Conservation (phyloP, 768 basidiomycete genomes). For the Fomitopsis serialis region DNA sequence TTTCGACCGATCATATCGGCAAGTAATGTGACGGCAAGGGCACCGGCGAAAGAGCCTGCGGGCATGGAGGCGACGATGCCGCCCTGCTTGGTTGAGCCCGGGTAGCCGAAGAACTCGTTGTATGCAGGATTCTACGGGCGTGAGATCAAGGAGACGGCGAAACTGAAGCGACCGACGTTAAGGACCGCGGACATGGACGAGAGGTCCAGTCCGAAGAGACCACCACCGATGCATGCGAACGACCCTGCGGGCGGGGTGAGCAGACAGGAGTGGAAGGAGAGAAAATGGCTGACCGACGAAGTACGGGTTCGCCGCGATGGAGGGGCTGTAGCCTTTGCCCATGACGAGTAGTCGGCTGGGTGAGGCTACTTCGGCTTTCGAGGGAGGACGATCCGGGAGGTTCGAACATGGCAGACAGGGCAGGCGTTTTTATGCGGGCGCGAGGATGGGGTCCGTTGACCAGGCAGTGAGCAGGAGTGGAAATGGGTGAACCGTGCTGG, state of each 20-base stretch:
- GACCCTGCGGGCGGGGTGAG: constrained; percentile 30
- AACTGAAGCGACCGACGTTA: constrained; percentile 30
- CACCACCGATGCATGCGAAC: constrained; percentile 79
- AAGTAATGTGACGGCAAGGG: constrained; percentile 55
- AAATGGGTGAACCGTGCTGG: too few species aligned
- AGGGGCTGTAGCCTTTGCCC: constrained; percentile 34
- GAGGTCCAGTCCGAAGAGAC: constrained; percentile 77
- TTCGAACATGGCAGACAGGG: too few species aligned
- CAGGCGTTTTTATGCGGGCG: too few species aligned
- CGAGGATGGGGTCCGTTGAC: too few species aligned
- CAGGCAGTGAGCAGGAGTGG: too few species aligned
- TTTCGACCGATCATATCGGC: constrained; percentile 66
- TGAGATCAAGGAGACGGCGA: not conserved
- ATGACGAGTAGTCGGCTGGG: not conserved
- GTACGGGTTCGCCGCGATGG: constrained; percentile 63
- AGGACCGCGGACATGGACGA: constrained; percentile 79
- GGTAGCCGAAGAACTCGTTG: constrained; percentile 30
- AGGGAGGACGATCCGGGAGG: too few species aligned
- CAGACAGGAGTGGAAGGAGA: not conserved
- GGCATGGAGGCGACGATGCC: constrained; percentile 80
- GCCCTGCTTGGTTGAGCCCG: constrained; percentile 53
- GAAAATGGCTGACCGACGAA: constrained; percentile 39
- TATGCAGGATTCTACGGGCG: constrained; percentile 27
- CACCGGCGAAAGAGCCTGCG: constrained; percentile 64
- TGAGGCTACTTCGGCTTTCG: too few species aligned